phyloP scores from a whole-genome alignment of 345 rosid genomes.

The Aethionema arabicum region DNA sequence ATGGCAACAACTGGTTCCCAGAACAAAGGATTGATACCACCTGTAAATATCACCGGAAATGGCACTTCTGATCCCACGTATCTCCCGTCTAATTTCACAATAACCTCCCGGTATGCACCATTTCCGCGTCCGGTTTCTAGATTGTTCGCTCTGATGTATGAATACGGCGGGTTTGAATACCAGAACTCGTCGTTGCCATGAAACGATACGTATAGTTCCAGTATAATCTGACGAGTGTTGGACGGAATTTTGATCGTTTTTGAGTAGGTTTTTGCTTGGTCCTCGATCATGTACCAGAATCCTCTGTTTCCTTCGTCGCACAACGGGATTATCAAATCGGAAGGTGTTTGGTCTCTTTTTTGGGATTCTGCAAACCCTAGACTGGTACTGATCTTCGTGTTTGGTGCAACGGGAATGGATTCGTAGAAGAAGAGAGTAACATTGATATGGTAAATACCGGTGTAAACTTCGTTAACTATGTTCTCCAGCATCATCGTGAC shows the following conservation, averaged over 20 bases:
- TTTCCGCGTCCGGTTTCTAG: constrained; percentile 59
- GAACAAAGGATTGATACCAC: constrained; percentile 81
- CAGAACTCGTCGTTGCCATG: constrained; percentile 93
- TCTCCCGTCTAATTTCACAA: constrained; percentile 60
- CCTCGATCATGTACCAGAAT: constrained; percentile 65
- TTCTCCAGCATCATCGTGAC: constrained; percentile 92
- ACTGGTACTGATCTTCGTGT: background rate
- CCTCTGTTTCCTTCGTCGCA: constrained; percentile 45
- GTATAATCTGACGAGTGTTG: constrained; percentile 52
- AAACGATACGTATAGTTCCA: constrained; percentile 71
- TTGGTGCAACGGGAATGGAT: constrained; percentile 22
- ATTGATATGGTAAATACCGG: constrained; percentile 68
- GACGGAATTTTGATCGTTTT: constrained; percentile 52
- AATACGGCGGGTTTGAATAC: constrained; percentile 83
- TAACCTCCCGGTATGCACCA: constrained; percentile 71
- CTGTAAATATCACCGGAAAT: constrained; percentile 78
- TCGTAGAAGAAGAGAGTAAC: constrained; percentile 61
- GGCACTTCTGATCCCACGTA: constrained; percentile 72
- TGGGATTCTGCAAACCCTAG: constrained; percentile 3
- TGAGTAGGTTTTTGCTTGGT: constrained; percentile 44
- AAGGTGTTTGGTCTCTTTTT: constrained; percentile 42
- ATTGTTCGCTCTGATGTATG: constrained; percentile 60
- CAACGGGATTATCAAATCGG: constrained; percentile 69
- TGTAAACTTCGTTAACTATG: constrained; percentile 61
- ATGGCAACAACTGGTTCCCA: constrained; percentile 84